Base-by-base conservation (phyloP, 2,329 filamentous ascomycete species). In the Stagonosporopsis tanaceti region DNA sequence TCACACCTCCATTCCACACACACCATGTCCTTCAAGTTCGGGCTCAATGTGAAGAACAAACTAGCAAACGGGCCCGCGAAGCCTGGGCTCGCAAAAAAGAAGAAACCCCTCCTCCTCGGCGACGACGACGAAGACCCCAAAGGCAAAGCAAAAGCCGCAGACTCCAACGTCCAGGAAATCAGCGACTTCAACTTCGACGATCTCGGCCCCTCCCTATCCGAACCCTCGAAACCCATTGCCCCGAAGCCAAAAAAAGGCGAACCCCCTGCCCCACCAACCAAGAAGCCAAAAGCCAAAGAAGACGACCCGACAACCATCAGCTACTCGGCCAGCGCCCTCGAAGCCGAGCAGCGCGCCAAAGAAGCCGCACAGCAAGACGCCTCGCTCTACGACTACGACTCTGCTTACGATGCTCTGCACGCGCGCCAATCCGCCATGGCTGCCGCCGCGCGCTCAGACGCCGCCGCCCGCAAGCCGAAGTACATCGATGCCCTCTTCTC, bases 341-440 rank as follows among this genome's bases (percentile, higher is more conserved):
- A 86, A 28, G 86, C 89, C 25, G 84, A 85, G 50, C 87, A 85
- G 65, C 83, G 89, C 65, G 84, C 86, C 35, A 81, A 87, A 61
- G 85, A 86, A 15, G 90, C 90, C 2, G 81, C 87, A 60, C 82
- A 86, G 57, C 72, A 89, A 8, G 91, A 95, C 68, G 80, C 90
- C 1, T 88, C 86, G 46, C 88, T 95, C 65, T 95, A 93, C 80
- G 91, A 95, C 77, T 96, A 95, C 78, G 92, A 96, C 73, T 85
- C 84, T 1, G 90, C 92, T 22, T 93, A 92, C 78, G 91, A 94
- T 66, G 89, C 89, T 1, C 81, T 94, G 38, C 89, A 91, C 63
- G 78, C 80, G 2, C 72, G 77, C 14, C 70, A 72, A 3, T 85
- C 86, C 15, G 83, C 87, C 57, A 84, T 86, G 64, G 83, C 84